Base-by-base conservation (phyloP, 1,284 basidiomycete genomes). In the Trichosporon sp. region DNA sequence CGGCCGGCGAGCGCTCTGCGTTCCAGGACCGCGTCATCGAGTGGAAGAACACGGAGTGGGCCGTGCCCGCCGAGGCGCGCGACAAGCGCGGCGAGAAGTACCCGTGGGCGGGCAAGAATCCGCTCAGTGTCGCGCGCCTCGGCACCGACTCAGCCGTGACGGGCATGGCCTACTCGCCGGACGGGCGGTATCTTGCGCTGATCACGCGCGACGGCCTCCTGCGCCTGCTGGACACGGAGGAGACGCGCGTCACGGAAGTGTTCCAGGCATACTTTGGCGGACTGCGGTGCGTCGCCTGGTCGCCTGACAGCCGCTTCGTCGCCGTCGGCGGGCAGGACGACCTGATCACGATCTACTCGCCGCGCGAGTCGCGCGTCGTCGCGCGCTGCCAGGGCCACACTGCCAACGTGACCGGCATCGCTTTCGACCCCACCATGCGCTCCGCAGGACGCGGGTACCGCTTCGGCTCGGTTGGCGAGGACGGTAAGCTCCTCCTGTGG, bases 301-400 rank as follows among this genome's bases (percentile, higher is more conserved):
- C 92, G 9, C 93, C 94, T 1, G 95, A 98, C 78, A 91, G 92
- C 21, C 87, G 92, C 44, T 95, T 96, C 73, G 88, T 98, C 33
- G 81, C 96, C 61, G 92, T 91, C 0, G 90, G 89, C n/a, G 89
- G 90, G 0, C 88, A 98, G 83, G 95, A 99, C 75, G 95, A 99
- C 74, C 84, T 99, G 11, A 83, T 97, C 57, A 95, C 94, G 1
- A 90, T 96, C 66, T 91, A 92, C 75, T 92, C 93, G 0, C 91
- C 92, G 0, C 89, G 89, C 84, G 94, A 96, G 74, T 89, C 91
- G 73, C 86, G 92, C 9, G 87, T 98, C 13, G 87, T 99, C n/a
- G 95, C 95, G 3, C 85, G 95, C 58, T 97, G 95, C 81, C 94
- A 97, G 79, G 96, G 95, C 0, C 95, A 99, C 76, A 90, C 92